Evolutionary conservation across 768 basidiomycete species (phyloP), one percentile per base, ranked within the genome.

Genomic region (Podaxis sp.): DNA sequence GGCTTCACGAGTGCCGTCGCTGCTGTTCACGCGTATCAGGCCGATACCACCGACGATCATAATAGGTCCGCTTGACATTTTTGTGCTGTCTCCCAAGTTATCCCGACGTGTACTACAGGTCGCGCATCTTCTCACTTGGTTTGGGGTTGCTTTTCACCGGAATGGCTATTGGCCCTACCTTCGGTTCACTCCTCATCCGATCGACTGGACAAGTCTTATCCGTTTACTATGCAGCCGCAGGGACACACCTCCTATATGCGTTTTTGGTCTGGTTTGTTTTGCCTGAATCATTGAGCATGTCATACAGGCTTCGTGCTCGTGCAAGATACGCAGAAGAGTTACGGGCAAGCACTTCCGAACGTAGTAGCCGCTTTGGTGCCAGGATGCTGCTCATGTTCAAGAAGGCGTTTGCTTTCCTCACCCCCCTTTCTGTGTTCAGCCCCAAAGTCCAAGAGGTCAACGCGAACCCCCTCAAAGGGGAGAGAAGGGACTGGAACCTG

Each of bases 211-310:
- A 75, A 14, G 66, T 82, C 9, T 70, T 91, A 18, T 82, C 83
- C 0, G 85, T 91, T 16, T 95, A 95, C 76, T 95, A 91, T 70
- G 65, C 86, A 50, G 82, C 88, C 7, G 70, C 77, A 4, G 63
- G 68, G 7, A 61, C 85, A 5, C 86, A 90, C 63, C 23, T 78
- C 23, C 6, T 84, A 48, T 85, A 82, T 64, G 70, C 80, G 1
- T 51, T 79, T 44, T 64, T 86, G 50, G 67, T 84, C 27, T 80
- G 84, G 71, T 72, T 87, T 60, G 27, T 91, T 62, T 67, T 95
- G 51, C 94, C 94, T 0, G 93, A 97, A 71, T 91, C 92, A 0
- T 78, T 94, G 1, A 82, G 87, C 9, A 67, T 71, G 37, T 74
- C 70, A 0, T 75, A 82, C 55, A 85, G 80, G 82, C 71, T 71